Conservation (phyloP, 2,329 filamentous ascomycete species). For the Aspergillus eucalypticola region DNA sequence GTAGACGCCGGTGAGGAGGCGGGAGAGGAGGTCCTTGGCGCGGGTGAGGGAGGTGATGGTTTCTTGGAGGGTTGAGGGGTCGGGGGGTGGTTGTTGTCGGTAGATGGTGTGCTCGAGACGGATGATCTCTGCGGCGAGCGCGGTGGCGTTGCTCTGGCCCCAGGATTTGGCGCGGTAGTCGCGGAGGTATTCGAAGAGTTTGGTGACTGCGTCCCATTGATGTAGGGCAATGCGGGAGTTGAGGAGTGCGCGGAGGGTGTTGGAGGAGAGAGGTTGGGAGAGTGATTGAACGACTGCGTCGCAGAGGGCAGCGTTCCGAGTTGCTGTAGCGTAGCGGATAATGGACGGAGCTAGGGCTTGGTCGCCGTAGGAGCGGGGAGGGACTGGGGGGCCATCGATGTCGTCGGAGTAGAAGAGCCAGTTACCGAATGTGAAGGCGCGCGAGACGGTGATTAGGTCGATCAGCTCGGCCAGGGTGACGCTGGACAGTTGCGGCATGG, state of each 20-base stretch:
- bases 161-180: constrained; percentile 38
- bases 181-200: constrained; percentile 36
- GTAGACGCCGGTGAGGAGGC: constrained; percentile 39
- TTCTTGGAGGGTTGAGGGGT: constrained; percentile 11
- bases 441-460: constrained; percentile 50
- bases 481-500: constrained; percentile 45
- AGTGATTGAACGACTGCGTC: constrained; percentile 32
- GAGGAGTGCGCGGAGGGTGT: constrained; percentile 39
- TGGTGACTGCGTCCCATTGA: constrained; percentile 36
- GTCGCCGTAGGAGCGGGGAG: constrained; percentile 46
- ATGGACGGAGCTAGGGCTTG: constrained; percentile 54
- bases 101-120: constrained; percentile 32
- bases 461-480: constrained; percentile 53
- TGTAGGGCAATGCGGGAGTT: constrained; percentile 35
- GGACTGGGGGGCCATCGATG: constrained; percentile 57
- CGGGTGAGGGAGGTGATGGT: constrained; percentile 20
- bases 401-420: constrained; percentile 57
- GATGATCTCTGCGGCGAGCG: constrained; percentile 44
- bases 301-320: constrained; percentile 43
- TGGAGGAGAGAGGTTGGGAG: constrained; percentile 33
- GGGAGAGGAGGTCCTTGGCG: constrained; percentile 36
- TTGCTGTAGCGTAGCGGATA: constrained; percentile 55
- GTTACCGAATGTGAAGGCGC: constrained; percentile 51
- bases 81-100: constrained; percentile 8
- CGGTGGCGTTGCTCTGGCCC: constrained; percentile 39